Base-by-base conservation (phyloP, 2,329 filamentous ascomycete genomes). In the Sclerotinia glacialis region DNA sequence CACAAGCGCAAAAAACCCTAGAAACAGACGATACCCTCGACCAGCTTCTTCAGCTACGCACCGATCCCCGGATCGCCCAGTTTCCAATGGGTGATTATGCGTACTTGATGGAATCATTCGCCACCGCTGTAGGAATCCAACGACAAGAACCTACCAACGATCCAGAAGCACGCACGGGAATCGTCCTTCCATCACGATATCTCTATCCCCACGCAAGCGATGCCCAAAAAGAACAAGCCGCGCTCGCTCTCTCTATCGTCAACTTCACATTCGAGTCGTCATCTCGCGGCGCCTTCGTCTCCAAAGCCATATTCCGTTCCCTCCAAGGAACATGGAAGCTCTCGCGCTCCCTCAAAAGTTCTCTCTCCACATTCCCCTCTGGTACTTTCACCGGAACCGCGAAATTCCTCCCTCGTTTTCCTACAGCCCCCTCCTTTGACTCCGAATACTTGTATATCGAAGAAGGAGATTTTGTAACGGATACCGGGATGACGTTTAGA, bases 1-100 rank as follows among this genome's bases (percentile, higher is more conserved):
- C 42, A 1, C 66, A 71, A 60, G 72, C 72, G 12, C 66, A 21
- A 18, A 76, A 71, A 70, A 74, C 63, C 23, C 71, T 73, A 58
- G 67, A 64, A 3, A 55, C 69, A 50, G 73, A 75, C 61, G 67
- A 55, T 4, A 73, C 70, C 2, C 67, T 74, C 26, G 67, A 66
- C 0, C 68, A 77, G 3, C 73, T 75, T 46, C 61, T 75, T 28
- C 66, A 68, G 6, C 69, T 76, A 69, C 73, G 5, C 71, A 76
- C 47, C 12, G 72, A 74, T 56, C 71, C 72, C 34, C 7, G 78
- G 78, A 71, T 89, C 76, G 68, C 82, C 1, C 92, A 95, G 72
- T 95, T 93, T 71, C 92, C 91, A 47, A 93, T 94, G 88, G 88
- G 88, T 12, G 92, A 96, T 76, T 94, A 93, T 75, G 78, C 86